phyloP scores from a whole-genome alignment of 164 flowering plant species.

The Sextonia rubra region DNA sequence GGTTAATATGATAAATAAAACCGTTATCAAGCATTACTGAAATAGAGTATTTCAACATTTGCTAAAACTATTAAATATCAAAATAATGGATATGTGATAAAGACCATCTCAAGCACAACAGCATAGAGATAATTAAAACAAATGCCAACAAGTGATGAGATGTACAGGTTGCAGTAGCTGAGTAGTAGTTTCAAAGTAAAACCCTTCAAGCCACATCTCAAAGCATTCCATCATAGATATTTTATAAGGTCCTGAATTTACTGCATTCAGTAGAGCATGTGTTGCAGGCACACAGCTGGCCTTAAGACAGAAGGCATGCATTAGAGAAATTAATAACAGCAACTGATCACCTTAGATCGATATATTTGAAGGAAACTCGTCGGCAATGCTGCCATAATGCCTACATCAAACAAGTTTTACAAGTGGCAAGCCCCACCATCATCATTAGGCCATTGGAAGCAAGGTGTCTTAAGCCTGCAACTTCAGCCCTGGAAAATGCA shows the following conservation, averaged over 20 bases:
- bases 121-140: too few relatives aligned
- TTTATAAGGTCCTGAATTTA: constrained; percentile 19
- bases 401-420: constrained; percentile 20
- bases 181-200: not conserved
- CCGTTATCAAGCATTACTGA: not conserved
- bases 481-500: constrained; percentile 64
- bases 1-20: too few relatives aligned
- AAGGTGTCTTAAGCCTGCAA: constrained; percentile 42
- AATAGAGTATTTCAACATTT: not conserved
- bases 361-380: constrained; percentile 18
- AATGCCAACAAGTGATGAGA: not conserved
- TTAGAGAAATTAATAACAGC: constrained; percentile 14
- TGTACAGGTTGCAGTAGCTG: not conserved
- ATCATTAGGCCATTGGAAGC: constrained; percentile 47
- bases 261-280: constrained; percentile 26
- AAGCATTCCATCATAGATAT: constrained; percentile 5
- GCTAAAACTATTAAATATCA: not conserved
- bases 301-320: constrained; percentile 22
- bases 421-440: constrained; percentile 43
- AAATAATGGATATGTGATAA: not conserved
- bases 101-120: not conserved
- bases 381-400: constrained; percentile 28
- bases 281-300: constrained; percentile 27
- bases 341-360: constrained; percentile 10
- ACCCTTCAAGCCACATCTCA: constrained; percentile 6